phyloP scores from a whole-genome alignment of 2,329 filamentous ascomycete genomes.

The Sclerotinia glacialis region DNA sequence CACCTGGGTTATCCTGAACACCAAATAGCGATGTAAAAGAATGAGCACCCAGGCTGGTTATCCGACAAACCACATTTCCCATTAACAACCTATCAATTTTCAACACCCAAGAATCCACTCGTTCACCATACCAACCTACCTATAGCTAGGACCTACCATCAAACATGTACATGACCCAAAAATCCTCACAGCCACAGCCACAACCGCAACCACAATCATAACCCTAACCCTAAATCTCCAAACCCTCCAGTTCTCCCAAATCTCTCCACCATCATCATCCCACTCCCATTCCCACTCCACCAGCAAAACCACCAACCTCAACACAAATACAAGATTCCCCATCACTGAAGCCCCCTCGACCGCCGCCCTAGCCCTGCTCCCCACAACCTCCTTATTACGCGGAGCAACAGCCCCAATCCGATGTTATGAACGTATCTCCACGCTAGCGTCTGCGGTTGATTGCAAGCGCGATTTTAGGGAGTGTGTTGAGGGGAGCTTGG shows the following conservation, averaged over 20 bases:
- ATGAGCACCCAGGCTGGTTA: no score
- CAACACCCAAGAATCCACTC: not conserved
- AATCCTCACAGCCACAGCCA: not conserved
- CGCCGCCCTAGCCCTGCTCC: not conserved
- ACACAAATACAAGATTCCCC: not conserved
- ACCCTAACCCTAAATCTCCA: no score
- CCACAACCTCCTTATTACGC: not conserved
- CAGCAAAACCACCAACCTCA: not conserved
- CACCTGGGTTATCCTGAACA: not conserved
- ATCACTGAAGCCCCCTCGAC: not conserved
- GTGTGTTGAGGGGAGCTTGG: not conserved
- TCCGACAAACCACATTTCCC: not conserved
- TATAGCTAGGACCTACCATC: not conserved
- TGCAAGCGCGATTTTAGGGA: not conserved
- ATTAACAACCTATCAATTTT: no score
- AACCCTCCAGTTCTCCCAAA: not conserved
- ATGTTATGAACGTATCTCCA: not conserved
- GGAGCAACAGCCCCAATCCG: constrained; percentile 2
- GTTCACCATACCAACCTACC: not conserved
- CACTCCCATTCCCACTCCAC: not conserved
- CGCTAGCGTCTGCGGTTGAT: not conserved
- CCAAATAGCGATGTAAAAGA: not conserved
- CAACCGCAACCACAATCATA: not conserved
- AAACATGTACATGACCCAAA: not conserved
- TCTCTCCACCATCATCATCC: not conserved